phyloP scores from a whole-genome alignment of 2,329 filamentous ascomycete genomes.

The Neonectria neomacrospora region DNA sequence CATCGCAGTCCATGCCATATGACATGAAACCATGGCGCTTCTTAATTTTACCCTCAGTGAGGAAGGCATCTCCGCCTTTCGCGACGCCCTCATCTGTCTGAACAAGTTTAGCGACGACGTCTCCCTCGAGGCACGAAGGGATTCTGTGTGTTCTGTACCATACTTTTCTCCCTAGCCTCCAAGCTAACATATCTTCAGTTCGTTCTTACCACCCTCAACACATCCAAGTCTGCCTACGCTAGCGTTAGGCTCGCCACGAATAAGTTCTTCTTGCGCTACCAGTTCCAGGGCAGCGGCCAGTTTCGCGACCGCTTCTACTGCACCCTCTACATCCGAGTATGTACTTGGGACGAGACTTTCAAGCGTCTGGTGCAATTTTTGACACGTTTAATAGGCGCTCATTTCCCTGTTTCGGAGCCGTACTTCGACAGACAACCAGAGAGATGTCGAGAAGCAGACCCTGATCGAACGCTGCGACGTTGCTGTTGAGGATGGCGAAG shows the following conservation, averaged over 20 bases:
- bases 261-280: constrained; percentile 79
- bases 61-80: constrained; percentile 75
- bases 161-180: too few species aligned
- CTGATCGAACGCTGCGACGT: constrained; percentile 81
- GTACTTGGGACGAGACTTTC: constrained; percentile 17
- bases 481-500: constrained; percentile 75
- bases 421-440: constrained; percentile 64
- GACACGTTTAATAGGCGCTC: constrained; percentile 61
- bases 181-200: constrained; percentile 60
- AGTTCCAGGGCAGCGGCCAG: constrained; percentile 66
- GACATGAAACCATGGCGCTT: constrained; percentile 59
- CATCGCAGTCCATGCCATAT: not conserved
- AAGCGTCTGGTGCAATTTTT: not conserved
- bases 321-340: constrained; percentile 76
- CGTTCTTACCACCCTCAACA: constrained; percentile 78
- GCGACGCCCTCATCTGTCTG: constrained; percentile 79
- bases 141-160: constrained; percentile 62
- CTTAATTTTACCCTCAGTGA: constrained; percentile 79
- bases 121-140: constrained; percentile 76
- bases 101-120: constrained; percentile 85
- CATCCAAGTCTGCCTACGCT: constrained; percentile 83
- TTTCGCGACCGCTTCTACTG: constrained; percentile 75
- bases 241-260: constrained; percentile 74
- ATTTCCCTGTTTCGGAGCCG: constrained; percentile 80
- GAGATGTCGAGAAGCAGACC: constrained; percentile 72